These are phyloP conservation scores for Mimosa bimucronata DNA, from an alignment of 306 rosid species.

Conservation along the genomic window DNA sequence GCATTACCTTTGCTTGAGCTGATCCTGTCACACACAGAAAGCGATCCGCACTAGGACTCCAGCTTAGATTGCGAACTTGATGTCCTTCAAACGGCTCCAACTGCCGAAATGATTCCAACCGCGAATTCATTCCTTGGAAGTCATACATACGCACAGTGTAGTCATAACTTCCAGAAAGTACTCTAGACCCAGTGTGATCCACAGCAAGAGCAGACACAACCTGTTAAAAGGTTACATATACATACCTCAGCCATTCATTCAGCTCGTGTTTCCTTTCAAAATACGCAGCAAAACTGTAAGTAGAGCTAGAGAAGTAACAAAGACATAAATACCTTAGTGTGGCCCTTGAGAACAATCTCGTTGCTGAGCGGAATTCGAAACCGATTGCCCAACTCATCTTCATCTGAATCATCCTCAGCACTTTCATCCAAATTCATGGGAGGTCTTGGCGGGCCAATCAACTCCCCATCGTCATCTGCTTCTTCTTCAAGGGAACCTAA, in stretches of 20 bases:
- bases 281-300: not conserved
- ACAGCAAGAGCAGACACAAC: constrained; percentile 91
- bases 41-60: constrained; percentile 94
- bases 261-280: not conserved
- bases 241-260: not conserved
- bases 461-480: not conserved
- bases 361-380: constrained; percentile 85
- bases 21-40: constrained; percentile 94
- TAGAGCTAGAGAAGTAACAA: not conserved
- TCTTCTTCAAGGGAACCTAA: not conserved
- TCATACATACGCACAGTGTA: constrained; percentile 87
- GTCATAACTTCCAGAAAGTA: constrained; percentile 92
- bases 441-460: constrained; percentile 28
- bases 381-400: constrained; percentile 46
- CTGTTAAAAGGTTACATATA: constrained; percentile 47
- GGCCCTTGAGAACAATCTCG: constrained; percentile 93
- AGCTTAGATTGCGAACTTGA: constrained; percentile 88
- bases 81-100: constrained; percentile 96
- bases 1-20: constrained; percentile 84
- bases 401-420: constrained; percentile 45
- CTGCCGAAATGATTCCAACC: constrained; percentile 85
- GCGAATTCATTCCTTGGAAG: constrained; percentile 95
- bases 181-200: constrained; percentile 95
- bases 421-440: constrained; percentile 37
- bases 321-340: constrained; percentile 62